A percentile compares a stretch with the other conserved stretches of the same genome.
These are phyloP conservation scores for Cercospora citrullina DNA, from an alignment of 2,329 filamentous ascomycete species.

Conservation along the genomic window DNA sequence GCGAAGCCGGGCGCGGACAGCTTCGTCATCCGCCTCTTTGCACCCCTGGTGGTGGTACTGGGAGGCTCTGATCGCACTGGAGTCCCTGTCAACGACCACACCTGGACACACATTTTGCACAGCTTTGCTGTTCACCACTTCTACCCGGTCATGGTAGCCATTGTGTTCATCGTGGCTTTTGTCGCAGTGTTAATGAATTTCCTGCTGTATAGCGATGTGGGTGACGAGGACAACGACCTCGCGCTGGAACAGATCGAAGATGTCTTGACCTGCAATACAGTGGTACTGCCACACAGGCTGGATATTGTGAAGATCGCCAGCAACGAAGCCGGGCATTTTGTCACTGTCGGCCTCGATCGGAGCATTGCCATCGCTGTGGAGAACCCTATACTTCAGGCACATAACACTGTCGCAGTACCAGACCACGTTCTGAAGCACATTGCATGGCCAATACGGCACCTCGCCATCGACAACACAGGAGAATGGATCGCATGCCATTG, in stretches of 20 bases:
- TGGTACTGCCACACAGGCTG: slow-evolving; percentile 64
- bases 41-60: slow-evolving; percentile 71
- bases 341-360: slow-evolving; percentile 70
- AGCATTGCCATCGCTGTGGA: slow-evolving; percentile 49
- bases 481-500: slow-evolving; percentile 68
- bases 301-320: slow-evolving; percentile 67
- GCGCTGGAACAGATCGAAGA: slow-evolving; percentile 53
- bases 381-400: slow-evolving; percentile 27
- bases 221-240: slow-evolving; percentile 44
- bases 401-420: slow-evolving; percentile 25
- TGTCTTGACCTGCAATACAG: slow-evolving; percentile 59
- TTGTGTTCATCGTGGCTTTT: slow-evolving; percentile 63
- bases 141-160: slow-evolving; percentile 62
- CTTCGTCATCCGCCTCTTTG: slow-evolving; percentile 72
- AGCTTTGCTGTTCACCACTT: slow-evolving; percentile 64
- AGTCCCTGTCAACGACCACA: slow-evolving; percentile 42
- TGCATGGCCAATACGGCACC: slow-evolving; percentile 49
- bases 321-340: slow-evolving; percentile 63
- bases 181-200: slow-evolving; percentile 73
- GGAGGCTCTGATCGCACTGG: slow-evolving; percentile 67
- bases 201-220: slow-evolving; percentile 65
- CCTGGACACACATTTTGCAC: slow-evolving; percentile 54
- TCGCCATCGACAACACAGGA: slow-evolving; percentile 65
- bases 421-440: slow-evolving; percentile 27
- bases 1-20: slow-evolving; percentile 70